Evolutionary conservation across 352 stramenopile species (phyloP).

Genomic region (Phytophthora colocasiae): DNA sequence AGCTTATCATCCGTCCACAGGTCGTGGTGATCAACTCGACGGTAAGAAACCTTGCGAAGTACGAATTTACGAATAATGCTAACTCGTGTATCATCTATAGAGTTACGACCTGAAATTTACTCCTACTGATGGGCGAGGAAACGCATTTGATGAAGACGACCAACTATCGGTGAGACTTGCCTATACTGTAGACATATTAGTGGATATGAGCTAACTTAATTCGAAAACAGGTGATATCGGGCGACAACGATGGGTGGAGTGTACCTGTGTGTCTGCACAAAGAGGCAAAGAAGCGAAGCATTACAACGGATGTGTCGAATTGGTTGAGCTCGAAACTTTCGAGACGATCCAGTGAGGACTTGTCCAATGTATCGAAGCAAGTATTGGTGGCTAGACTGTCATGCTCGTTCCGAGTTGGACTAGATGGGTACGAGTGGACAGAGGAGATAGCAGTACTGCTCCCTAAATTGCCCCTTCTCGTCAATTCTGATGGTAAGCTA

Average conservation of each 20-base stretch:
- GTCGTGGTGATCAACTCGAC: slow-evolving; percentile 69
- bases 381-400: slow-evolving; percentile 50
- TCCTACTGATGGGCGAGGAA: slow-evolving; percentile 34
- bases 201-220: slow-evolving; percentile 4
- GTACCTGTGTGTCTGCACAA: slow-evolving; percentile 57
- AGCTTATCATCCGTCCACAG: slow-evolving; percentile 52
- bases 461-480: slow-evolving; percentile 44
- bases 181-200: neutral
- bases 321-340: slow-evolving; percentile 63
- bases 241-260: slow-evolving; percentile 45
- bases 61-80: slow-evolving; percentile 8
- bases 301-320: slow-evolving; percentile 56
- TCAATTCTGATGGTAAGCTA: slow-evolving; percentile 39
- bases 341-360: slow-evolving; percentile 45
- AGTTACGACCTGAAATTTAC: slow-evolving; percentile 32
- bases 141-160: slow-evolving; percentile 21
- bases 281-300: slow-evolving; percentile 51
- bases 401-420: slow-evolving; percentile 51
- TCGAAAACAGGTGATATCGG: slow-evolving; percentile 36
- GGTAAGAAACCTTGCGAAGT: slow-evolving; percentile 34
- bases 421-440: slow-evolving; percentile 56
- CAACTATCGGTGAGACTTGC: slow-evolving; percentile 22
- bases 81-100: slow-evolving; percentile 18
- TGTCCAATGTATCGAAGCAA: slow-evolving; percentile 28
- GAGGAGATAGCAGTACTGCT: slow-evolving; percentile 55